A percentile compares a stretch with the other conserved stretches of the same genome.
phyloP scores from a whole-genome alignment of 1,284 basidiomycete genomes.

The Sanghuangporus weigelae region DNA sequence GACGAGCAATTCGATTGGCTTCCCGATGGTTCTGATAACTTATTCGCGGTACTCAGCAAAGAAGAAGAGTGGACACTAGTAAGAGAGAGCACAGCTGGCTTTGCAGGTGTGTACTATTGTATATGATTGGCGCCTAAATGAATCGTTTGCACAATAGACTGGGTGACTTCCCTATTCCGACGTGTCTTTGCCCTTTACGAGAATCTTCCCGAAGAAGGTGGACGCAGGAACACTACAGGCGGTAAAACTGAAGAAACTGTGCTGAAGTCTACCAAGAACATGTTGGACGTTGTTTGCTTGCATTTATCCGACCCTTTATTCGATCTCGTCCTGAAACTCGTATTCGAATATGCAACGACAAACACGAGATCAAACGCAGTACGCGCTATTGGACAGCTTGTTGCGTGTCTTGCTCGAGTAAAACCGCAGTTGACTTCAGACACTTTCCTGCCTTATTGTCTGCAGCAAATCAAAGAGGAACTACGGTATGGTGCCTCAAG shows the following conservation, averaged over 20 bases:
- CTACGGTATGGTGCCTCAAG: constrained; percentile 91
- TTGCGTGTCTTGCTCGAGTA: constrained; percentile 81
- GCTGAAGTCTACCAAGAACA: constrained; percentile 77
- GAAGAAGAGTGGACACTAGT: constrained; percentile 73
- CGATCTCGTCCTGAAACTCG: constrained; percentile 79
- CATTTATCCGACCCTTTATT: constrained; percentile 88
- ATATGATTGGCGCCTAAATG: not conserved
- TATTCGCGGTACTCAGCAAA: constrained; percentile 46
- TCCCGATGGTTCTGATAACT: constrained; percentile 51
- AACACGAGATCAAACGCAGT: constrained; percentile 88
- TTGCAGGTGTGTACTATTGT: constrained; percentile 52
- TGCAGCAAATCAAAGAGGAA: constrained; percentile 80
- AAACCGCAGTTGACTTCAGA: constrained; percentile 74
- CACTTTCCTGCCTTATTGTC: constrained; percentile 79
- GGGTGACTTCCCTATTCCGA: constrained; percentile 86
- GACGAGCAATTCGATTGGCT: constrained; percentile 39
- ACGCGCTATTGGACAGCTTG: constrained; percentile 84
- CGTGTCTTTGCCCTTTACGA: constrained; percentile 86
- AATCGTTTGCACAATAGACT: constrained; percentile 44
- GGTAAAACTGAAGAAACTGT: constrained; percentile 85
- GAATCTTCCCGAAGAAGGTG: constrained; percentile 92
- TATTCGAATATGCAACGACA: constrained; percentile 83
- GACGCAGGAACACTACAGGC: constrained; percentile 73
- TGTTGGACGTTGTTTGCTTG: constrained; percentile 81
- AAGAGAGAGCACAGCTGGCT: constrained; percentile 73